Evolutionary conservation across 805 yeast species (phyloP).

Genomic region (Ogataea corticis): DNA sequence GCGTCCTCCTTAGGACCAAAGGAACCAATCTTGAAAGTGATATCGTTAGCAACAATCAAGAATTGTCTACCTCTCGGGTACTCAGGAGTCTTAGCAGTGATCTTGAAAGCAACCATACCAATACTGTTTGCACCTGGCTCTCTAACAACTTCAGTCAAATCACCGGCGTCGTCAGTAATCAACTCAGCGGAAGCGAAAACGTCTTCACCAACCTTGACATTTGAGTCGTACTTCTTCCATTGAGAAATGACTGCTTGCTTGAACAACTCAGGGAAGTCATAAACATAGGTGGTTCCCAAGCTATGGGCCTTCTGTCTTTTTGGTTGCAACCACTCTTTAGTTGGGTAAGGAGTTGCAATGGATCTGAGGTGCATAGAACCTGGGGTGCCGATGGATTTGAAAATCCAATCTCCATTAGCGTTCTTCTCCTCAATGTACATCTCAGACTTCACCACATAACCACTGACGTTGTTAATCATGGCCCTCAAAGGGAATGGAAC

Average conservation of each 20-base stretch:
- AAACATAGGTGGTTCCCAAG: constrained; percentile 97
- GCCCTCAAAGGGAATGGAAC: constrained; percentile 95
- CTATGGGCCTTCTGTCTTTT: constrained; percentile 97
- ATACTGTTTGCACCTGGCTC: constrained; percentile 95
- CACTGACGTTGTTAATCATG: constrained; percentile 92
- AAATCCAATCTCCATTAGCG: constrained; percentile 92
- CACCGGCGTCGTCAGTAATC: constrained; percentile 78
- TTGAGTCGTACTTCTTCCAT: constrained; percentile 72
- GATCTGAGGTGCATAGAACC: constrained; percentile 98
- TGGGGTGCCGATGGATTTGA: constrained; percentile 91
- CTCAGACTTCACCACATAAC: constrained; percentile 95
- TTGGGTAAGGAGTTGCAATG: constrained; percentile 94
- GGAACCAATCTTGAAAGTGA: constrained; percentile 97
- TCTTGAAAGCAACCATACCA: constrained; percentile 97
- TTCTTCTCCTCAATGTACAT: constrained; percentile 93
- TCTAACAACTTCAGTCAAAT: constrained; percentile 83
- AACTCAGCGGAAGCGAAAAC: constrained; percentile 79
- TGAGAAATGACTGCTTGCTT: constrained; percentile 83
- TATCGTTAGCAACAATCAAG: constrained; percentile 92
- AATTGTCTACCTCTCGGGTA: constrained; percentile 95
- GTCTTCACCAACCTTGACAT: constrained; percentile 67
- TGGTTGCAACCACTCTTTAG: constrained; percentile 97
- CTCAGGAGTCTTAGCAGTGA: constrained; percentile 91
- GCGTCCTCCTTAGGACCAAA: constrained; percentile 96
- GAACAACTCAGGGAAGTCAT: constrained; percentile 98